These are phyloP conservation scores for Picea glauca DNA, from an alignment of 75 land plant species.

Conservation along the genomic window DNA sequence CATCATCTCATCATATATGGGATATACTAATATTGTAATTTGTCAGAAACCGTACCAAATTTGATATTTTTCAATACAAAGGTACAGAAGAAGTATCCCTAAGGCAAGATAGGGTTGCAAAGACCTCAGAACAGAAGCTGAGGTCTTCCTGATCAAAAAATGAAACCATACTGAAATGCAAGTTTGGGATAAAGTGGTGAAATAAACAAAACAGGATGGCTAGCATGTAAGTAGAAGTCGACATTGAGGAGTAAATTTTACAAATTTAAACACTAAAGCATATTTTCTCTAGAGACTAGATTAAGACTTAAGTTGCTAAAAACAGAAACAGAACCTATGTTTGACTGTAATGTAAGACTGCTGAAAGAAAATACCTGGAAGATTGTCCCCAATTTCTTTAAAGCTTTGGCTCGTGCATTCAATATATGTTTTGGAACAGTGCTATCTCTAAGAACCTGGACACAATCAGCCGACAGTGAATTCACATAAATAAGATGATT, in stretches of 20 bases:
- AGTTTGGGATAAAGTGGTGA: background rate
- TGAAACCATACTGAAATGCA: background rate
- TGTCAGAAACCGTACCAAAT: too few relatives aligned
- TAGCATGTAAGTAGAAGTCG: background rate
- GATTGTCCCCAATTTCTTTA: constrained; percentile 70
- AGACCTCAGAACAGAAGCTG: too few relatives aligned
- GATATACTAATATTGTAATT: too few relatives aligned
- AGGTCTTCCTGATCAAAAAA: too few relatives aligned
- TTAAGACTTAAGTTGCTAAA: background rate
- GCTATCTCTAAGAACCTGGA: constrained; percentile 66
- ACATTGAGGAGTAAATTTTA: background rate
- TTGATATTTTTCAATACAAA: too few relatives aligned
- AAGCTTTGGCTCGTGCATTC: constrained; percentile 58
- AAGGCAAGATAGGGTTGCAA: too few relatives aligned
- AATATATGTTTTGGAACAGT: constrained; percentile 48
- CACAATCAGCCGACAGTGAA: constrained; percentile 3
- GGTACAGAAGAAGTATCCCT: too few relatives aligned
- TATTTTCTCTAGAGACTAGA: background rate
- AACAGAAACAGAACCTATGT: background rate
- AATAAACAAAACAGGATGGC: background rate
- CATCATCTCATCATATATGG: too few relatives aligned
- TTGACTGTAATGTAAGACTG: background rate
- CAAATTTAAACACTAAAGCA: background rate
- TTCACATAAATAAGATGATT: background rate
- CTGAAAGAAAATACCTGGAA: constrained; percentile 54